These are phyloP conservation scores for Phoma herbarum DNA, from an alignment of 2,329 filamentous ascomycete genomes.

Conservation along the genomic window DNA sequence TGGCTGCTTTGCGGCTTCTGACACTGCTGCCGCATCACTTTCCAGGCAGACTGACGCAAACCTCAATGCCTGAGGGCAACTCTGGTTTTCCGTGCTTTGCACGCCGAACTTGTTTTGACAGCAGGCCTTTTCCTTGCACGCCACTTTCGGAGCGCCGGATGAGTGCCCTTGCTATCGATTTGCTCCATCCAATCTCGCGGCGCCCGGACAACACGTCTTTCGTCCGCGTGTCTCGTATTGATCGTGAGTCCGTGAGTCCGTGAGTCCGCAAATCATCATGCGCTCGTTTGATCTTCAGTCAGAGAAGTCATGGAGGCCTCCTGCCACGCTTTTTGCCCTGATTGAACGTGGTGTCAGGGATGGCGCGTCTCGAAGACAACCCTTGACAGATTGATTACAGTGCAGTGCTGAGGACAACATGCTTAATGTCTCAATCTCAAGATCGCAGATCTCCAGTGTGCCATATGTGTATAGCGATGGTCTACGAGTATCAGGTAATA, in stretches of 20 bases:
- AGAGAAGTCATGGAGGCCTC: background rate
- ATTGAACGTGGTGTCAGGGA: background rate
- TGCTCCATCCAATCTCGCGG: conserved; percentile 20
- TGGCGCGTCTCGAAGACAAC: background rate
- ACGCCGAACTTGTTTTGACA: conserved; percentile 2
- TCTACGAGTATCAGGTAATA: background rate
- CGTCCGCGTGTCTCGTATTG: conserved; percentile 18
- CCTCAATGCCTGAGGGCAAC: background rate
- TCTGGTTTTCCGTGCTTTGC: background rate
- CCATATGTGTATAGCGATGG: background rate
- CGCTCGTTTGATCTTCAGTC: conserved; percentile 19
- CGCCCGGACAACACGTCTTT: conserved; percentile 19
- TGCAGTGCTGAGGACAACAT: background rate
- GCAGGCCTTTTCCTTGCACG: conserved; percentile 10
- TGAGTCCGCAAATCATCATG: conserved; percentile 6
- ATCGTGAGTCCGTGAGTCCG: background rate
- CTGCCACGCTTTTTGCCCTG: background rate
- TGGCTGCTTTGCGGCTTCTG: conserved; percentile 12
- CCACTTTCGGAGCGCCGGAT: conserved; percentile 22
- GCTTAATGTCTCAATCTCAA: background rate
- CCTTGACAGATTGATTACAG: background rate
- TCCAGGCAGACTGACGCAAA: background rate
- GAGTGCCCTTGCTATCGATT: conserved; percentile 18
- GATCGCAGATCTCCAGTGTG: background rate
- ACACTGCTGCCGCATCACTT: conserved; percentile 6